Conservation (phyloP, 2,329 filamentous ascomycete species). For the Graphiopsis chlorocephala region DNA sequence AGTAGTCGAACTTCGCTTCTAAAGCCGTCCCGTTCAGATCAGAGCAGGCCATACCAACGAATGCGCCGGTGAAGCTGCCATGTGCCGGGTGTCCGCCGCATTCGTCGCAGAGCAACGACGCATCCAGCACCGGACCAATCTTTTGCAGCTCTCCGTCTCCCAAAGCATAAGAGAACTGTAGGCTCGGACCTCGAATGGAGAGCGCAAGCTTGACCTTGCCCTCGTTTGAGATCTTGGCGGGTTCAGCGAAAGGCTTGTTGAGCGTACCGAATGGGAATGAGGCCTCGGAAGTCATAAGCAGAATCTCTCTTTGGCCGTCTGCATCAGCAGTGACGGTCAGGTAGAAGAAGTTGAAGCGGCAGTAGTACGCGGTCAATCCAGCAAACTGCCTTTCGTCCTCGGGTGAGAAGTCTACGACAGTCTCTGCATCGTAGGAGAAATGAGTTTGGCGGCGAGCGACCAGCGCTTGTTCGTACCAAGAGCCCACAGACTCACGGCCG, state of each 20-base stretch:
- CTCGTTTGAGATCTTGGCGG: conserved; percentile 7
- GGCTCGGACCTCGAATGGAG: neutral
- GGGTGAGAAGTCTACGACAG: conserved; percentile 12
- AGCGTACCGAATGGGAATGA: conserved; percentile 10
- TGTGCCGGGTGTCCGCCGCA: conserved; percentile 12
- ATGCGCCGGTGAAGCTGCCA: conserved; percentile 16
- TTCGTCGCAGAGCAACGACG: conserved; percentile 11
- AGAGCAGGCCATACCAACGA: conserved; percentile 13
- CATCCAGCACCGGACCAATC: conserved; percentile 9
- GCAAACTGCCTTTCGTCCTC: conserved; percentile 16
- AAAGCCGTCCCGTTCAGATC: conserved; percentile 14
- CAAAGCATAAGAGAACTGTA: conserved; percentile 14
- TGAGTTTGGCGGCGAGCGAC: conserved; percentile 15
- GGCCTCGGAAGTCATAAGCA: conserved; percentile 13
- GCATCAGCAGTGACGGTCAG: conserved; percentile 9
- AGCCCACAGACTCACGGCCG: conserved; percentile 10
- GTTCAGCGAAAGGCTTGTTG: conserved; percentile 4
- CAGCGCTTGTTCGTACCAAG: conserved; percentile 13
- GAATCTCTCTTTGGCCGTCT: conserved; percentile 12
- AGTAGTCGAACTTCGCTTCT: conserved; percentile 15
- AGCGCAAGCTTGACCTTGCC: conserved; percentile 16
- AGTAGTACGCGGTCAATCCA: conserved; percentile 16
- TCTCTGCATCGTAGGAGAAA: conserved; percentile 15
- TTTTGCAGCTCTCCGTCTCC: conserved; percentile 10
- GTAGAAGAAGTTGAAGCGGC: conserved; percentile 17